Percentiles rank a stretch among this genome's conserved stretches.
These are phyloP conservation scores for Diddensiella caesifluorescens DNA, from an alignment of 805 yeast species.

Conservation along the genomic window DNA sequence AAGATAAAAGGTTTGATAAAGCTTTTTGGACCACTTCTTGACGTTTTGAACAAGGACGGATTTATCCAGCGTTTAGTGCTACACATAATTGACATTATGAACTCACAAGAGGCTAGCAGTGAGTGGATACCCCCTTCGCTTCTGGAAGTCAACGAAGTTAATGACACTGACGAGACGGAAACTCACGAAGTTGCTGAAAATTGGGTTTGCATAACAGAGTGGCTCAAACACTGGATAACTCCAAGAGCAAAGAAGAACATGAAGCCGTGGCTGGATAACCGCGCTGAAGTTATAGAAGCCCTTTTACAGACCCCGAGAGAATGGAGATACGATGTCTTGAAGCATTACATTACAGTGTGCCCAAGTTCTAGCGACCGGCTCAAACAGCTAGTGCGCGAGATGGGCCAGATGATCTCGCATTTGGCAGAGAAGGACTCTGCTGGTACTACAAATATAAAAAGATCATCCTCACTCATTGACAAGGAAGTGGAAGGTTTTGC, in stretches of 20 bases:
- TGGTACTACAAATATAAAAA: slow-evolving; percentile 7
- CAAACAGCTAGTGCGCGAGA: too few species aligned
- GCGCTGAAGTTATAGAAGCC: slow-evolving; percentile 2
- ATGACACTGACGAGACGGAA: too few species aligned
- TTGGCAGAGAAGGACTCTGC: too few species aligned
- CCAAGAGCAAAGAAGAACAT: slow-evolving; percentile 1
- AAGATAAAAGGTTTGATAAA: slow-evolving; percentile 8
- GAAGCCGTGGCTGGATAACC: slow-evolving; percentile 5
- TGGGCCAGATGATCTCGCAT: too few species aligned
- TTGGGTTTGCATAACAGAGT: too few species aligned
- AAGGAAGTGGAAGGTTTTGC: slow-evolving; percentile 13
- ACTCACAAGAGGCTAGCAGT: not conserved
- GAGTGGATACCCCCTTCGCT: too few species aligned
- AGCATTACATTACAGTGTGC: not conserved
- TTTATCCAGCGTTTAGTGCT: slow-evolving; percentile 10
- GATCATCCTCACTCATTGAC: slow-evolving; percentile 12
- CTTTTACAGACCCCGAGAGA: slow-evolving; percentile 7
- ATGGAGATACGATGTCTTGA: slow-evolving; percentile 5
- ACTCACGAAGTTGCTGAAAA: too few species aligned
- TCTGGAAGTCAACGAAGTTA: too few species aligned
- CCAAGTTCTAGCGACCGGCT: not conserved
- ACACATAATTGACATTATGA: slow-evolving; percentile 9
- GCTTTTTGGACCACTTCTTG: slow-evolving; percentile 20
- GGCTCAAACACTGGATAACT: slow-evolving; percentile 10
- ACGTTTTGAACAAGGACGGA: slow-evolving; percentile 12